A percentile compares a stretch with the other conserved stretches of the same genome.
These are phyloP conservation scores for Kazachstania viticola DNA, from an alignment of 805 yeast genomes.

Conservation along the genomic window DNA sequence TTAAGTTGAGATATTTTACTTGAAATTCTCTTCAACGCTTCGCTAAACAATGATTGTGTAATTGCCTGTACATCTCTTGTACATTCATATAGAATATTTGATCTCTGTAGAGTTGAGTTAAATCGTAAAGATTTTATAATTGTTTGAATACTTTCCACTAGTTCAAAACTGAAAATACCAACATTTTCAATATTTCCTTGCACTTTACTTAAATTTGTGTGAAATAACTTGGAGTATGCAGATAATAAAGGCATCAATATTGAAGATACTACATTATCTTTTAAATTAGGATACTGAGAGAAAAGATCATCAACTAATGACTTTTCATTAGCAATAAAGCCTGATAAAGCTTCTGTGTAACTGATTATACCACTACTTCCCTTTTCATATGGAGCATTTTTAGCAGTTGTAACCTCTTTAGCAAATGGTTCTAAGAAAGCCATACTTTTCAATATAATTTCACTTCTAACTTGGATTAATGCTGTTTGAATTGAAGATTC, in stretches of 20 bases:
- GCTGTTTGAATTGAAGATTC: conserved; percentile 26
- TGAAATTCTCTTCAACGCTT: conserved; percentile 47
- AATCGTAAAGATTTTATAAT: conserved; percentile 26
- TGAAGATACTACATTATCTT: conserved; percentile 21
- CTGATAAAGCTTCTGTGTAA: conserved; percentile 42
- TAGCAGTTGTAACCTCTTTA: conserved; percentile 27
- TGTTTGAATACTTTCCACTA: conserved; percentile 37
- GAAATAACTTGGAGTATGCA: conserved; percentile 30
- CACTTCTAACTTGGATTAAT: conserved; percentile 32
- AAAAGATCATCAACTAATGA: conserved; percentile 35
- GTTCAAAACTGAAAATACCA: conserved; percentile 45
- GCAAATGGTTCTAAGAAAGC: conserved; percentile 37
- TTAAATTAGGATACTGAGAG: conserved; percentile 24
- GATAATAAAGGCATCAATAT: conserved; percentile 29
- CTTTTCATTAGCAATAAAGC: conserved; percentile 39
- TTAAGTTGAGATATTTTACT: conserved; percentile 35
- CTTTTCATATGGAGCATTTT: conserved; percentile 43
- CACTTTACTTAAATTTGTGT: conserved; percentile 30
- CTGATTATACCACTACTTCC: conserved; percentile 47
- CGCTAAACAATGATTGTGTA: conserved; percentile 38
- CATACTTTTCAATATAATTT: conserved; percentile 33
- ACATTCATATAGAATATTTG: conserved; percentile 17
- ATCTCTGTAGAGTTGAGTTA: conserved; percentile 13
- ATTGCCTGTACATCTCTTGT: conserved; percentile 15
- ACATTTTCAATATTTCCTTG: conserved; percentile 34